These are phyloP conservation scores for Setaria viridis DNA, from an alignment of 202 grass and related monocot genomes.

Conservation along the genomic window DNA sequence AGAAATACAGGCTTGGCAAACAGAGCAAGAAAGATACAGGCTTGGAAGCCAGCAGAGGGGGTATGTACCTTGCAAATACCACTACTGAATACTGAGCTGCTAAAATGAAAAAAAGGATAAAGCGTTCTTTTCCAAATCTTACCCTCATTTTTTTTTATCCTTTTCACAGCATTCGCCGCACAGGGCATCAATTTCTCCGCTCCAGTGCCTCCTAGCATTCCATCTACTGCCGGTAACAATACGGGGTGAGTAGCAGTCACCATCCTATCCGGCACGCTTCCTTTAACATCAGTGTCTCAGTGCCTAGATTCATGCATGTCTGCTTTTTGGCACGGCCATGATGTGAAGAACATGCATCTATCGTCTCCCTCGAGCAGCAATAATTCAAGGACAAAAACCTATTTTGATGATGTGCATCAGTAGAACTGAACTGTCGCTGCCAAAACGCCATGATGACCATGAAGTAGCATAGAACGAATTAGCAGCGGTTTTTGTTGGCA, in stretches of 20 bases:
- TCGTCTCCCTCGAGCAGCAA: background rate
- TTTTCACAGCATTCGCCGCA: slow-evolving; percentile 64
- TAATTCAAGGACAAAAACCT: background rate
- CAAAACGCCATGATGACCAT: background rate
- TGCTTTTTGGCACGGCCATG: background rate
- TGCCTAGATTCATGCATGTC: background rate
- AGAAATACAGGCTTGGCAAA: slow-evolving; percentile 98
- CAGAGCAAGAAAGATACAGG: slow-evolving; percentile 70
- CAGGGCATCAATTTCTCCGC: slow-evolving; percentile 65
- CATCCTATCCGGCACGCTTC: background rate
- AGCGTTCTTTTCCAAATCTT: background rate
- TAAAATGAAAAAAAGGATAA: background rate
- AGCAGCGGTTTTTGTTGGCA: slow-evolving; percentile 4
- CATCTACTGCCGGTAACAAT: slow-evolving; percentile 36
- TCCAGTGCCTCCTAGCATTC: slow-evolving; percentile 37
- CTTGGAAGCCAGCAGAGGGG: slow-evolving; percentile 60
- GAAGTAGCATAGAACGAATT: slow-evolving; percentile 3
- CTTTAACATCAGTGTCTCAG: background rate
- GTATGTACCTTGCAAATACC: slow-evolving; percentile 43
- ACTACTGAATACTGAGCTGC: background rate
- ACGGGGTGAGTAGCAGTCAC: slow-evolving; percentile 49
- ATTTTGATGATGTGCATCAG: background rate
- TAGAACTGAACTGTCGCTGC: background rate
- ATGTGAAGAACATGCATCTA: background rate
- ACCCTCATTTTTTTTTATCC: background rate